Percentiles rank a stretch among this genome's conserved stretches.
phyloP scores from a whole-genome alignment of 2,329 filamentous ascomycete species.

The Epichloe uncinata region DNA sequence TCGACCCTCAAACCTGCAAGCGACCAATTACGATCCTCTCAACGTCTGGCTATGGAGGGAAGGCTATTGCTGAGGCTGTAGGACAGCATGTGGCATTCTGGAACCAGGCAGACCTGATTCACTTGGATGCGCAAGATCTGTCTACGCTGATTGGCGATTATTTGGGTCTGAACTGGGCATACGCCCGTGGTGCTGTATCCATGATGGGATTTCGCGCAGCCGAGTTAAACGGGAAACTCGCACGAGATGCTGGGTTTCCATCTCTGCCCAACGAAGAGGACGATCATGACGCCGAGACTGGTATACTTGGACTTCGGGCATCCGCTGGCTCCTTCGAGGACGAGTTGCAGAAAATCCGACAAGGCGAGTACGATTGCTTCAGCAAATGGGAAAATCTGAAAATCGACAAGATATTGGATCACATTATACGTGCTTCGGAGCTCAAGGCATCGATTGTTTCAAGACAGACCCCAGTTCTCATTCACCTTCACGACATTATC shows the following conservation, averaged over 20 bases:
- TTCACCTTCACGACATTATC: constrained; percentile 70
- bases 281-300: constrained; percentile 21
- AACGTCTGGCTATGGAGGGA: constrained; percentile 25
- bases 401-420: constrained; percentile 41
- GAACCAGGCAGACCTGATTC: constrained; percentile 52
- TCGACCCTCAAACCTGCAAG: constrained; percentile 21
- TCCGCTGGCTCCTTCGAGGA: constrained; percentile 23
- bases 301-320: constrained; percentile 17
- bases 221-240: constrained; percentile 39
- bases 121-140: constrained; percentile 55
- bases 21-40: constrained; percentile 26
- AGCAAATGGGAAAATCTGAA: constrained; percentile 49
- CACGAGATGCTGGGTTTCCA: constrained; percentile 30
- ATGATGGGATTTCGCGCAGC: constrained; percentile 44
- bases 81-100: constrained; percentile 49
- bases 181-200: constrained; percentile 33
- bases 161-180: constrained; percentile 46
- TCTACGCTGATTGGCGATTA: constrained; percentile 58
- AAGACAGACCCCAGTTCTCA: constrained; percentile 42
- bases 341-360: constrained; percentile 30
- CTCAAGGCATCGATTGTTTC: constrained; percentile 18
- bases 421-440: constrained; percentile 37
- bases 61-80: constrained; percentile 29
- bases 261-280: constrained; percentile 19
- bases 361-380: constrained; percentile 23